These are phyloP conservation scores for Penicillium silybi DNA, from an alignment of 495 filamentous ascomycete genomes.

Conservation along the genomic window DNA sequence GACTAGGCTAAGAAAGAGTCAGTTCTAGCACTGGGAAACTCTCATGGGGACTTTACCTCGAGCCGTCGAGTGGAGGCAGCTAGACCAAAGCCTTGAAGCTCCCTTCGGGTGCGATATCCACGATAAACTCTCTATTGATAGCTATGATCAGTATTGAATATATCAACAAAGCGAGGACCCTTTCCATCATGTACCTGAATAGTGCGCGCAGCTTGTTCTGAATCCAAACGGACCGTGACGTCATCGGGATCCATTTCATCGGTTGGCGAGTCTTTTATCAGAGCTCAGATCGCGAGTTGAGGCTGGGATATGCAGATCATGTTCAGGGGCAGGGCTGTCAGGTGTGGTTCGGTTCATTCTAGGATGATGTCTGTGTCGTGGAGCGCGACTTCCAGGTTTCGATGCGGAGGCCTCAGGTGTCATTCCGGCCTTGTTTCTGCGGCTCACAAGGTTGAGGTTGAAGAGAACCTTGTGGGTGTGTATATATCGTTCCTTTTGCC, in stretches of 20 bases:
- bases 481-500: too few species aligned
- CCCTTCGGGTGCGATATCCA: conserved; percentile 64
- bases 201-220: conserved; percentile 44
- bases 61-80: conserved; percentile 47
- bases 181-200: conserved; percentile 40
- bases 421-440: background rate
- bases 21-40: conserved; percentile 6
- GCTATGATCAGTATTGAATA: too few species aligned
- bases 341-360: too few species aligned
- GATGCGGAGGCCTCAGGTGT: background rate
- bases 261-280: background rate
- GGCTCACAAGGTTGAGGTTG: background rate
- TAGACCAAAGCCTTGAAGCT: conserved; percentile 59
- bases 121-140: conserved; percentile 58
- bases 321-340: too few species aligned
- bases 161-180: background rate
- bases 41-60: background rate
- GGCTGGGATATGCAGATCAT: too few species aligned
- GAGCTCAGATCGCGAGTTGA: too few species aligned
- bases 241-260: conserved; percentile 9
- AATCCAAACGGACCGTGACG: conserved; percentile 17
- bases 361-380: too few species aligned
- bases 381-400: background rate
- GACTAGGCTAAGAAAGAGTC: background rate
- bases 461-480: too few species aligned